Percentiles rank a stretch among this genome's conserved stretches.
Evolutionary conservation across 208 protist species (phyloP).

Genomic region (Trypanosoma platydactyli): DNA sequence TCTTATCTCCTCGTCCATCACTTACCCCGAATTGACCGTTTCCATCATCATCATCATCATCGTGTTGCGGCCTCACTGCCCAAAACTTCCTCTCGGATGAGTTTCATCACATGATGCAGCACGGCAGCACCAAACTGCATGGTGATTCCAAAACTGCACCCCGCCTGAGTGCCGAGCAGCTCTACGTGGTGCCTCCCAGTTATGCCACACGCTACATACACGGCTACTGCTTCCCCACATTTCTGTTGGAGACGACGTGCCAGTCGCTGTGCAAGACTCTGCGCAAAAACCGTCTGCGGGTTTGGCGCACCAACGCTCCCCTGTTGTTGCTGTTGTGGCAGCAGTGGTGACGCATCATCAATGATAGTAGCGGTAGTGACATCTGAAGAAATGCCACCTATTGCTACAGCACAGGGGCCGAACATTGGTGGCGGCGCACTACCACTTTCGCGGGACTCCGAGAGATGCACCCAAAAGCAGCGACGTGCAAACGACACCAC

Average conservation of each 20-base stretch:
- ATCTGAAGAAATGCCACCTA: constrained; percentile 10
- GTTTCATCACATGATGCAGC: constrained; percentile 28
- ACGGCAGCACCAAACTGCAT: constrained; percentile 48
- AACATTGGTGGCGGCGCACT: constrained; percentile 21
- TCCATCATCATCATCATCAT: background rate
- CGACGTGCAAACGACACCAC: constrained; percentile 42
- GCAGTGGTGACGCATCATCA: constrained; percentile 23
- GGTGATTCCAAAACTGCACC: constrained; percentile 44
- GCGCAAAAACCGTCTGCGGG: constrained; percentile 40
- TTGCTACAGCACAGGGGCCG: constrained; percentile 41
- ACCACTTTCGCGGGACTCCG: constrained; percentile 29
- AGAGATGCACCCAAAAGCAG: constrained; percentile 74
- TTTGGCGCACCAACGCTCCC: constrained; percentile 9
- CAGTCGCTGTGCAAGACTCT: constrained; percentile 45
- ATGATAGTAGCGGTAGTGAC: constrained; percentile 34
- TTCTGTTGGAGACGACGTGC: constrained; percentile 31
- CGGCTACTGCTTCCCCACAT: constrained; percentile 21
- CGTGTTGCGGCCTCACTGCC: background rate
- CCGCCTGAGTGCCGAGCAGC: constrained; percentile 55
- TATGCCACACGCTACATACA: constrained; percentile 61
- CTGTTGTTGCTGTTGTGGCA: constrained; percentile 1
- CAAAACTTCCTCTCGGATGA: constrained; percentile 30
- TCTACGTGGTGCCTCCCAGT: constrained; percentile 34
- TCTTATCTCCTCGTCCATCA: too few species aligned
- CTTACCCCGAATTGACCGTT: too few species aligned